Conservation (phyloP, 768 basidiomycete species). For the Termitomyces sp. region DNA sequence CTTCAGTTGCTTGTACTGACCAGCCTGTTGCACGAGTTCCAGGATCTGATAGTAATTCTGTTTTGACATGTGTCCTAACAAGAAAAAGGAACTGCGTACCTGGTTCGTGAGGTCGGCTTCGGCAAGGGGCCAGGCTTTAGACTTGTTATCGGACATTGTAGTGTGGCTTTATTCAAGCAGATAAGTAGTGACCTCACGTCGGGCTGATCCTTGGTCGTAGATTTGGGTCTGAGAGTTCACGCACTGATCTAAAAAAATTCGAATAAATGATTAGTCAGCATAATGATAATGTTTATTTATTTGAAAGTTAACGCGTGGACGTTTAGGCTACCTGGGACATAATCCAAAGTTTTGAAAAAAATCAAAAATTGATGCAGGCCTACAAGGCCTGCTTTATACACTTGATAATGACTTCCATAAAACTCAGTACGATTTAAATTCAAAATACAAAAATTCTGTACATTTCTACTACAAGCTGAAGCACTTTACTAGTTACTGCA, state of each 20-base stretch:
- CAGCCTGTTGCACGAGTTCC: constrained; percentile 91
- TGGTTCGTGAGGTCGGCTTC: constrained; percentile 85
- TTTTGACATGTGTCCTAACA: neutral
- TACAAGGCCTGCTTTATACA: too few relatives aligned
- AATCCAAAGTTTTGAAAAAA: too few relatives aligned
- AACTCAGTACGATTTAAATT: too few relatives aligned
- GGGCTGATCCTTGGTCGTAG: constrained; percentile 79
- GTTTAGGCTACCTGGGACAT: too few relatives aligned
- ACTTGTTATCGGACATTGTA: constrained; percentile 60
- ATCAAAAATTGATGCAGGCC: too few relatives aligned
- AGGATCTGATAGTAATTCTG: constrained; percentile 57
- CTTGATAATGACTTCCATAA: too few relatives aligned
- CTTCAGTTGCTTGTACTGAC: constrained; percentile 97
- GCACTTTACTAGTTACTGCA: too few relatives aligned
- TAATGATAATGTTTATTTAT: too few relatives aligned
- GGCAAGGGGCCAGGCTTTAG: constrained; percentile 89
- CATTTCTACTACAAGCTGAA: too few relatives aligned
- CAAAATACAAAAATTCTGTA: too few relatives aligned
- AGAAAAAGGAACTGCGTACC: constrained; percentile 37
- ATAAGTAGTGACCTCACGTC: constrained; percentile 66
- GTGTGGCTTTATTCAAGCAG: constrained; percentile 7
- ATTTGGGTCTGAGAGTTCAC: constrained; percentile 8
- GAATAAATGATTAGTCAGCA: constrained; percentile 2
- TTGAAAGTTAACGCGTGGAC: too few relatives aligned
- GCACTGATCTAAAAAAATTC: constrained; percentile 3